Evolutionary conservation across 768 basidiomycete species (phyloP), one percentile per base, ranked within the genome.

Genomic region (Macrolepiota albuminosa): DNA sequence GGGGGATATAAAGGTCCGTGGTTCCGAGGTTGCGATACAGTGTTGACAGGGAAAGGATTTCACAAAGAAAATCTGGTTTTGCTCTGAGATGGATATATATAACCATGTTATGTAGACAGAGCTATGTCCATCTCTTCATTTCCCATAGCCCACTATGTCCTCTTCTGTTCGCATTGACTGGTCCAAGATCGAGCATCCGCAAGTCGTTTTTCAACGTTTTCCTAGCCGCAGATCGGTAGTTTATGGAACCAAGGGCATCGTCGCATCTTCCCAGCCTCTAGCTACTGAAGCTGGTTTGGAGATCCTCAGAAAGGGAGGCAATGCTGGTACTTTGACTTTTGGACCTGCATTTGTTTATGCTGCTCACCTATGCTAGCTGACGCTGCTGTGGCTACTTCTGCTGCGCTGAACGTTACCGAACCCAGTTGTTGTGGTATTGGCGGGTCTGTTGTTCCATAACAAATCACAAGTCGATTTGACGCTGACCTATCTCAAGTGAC

Each of bases 381-480:
- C 75, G 93, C 94, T 33, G 95, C 97, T 7, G 95, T 98, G 18
- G 97, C 97, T 31, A 89, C 86, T 2, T 91, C 95, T 52, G 95
- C 88, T 4, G 95, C 94, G 16, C 72, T 99, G 66, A 98, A 97
- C 71, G 87, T 98, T 39, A 93, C 92, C 0, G 93, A 95, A 66
- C 93, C 87, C 31, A 89, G 84, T 66, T 89, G 76, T 63, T 94
- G 93, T 70, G 95, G 95, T n/a, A 92, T 97, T 59, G 95, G 94
- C 68, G 92, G 92, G 92, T 89, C 66, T 62, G 79, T 71, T 60
- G 49, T 21, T 53, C 26, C 14, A 43, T 46, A 49, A 37, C 62
- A 70, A 21, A 72, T 40, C 58, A 42, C 57, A 36, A 26, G 29
- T 47, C 36, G n/a, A 13, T 53, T 26, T 11, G 40, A 56, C 36